These are phyloP conservation scores for Anastatica hierochuntica DNA, from an alignment of 345 rosid genomes.

Conservation along the genomic window DNA sequence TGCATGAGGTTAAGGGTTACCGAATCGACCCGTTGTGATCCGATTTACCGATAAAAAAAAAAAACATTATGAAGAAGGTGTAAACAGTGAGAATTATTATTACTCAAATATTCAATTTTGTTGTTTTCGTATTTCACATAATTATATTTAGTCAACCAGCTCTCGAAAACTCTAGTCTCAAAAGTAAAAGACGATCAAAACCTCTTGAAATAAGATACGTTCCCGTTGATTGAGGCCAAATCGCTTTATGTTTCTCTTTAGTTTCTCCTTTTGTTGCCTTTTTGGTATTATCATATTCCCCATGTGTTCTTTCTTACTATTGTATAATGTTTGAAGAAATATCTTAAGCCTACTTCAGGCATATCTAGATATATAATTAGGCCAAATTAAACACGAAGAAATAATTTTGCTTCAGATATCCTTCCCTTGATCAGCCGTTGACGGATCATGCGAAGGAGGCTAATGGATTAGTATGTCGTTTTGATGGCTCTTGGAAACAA, in stretches of 20 bases:
- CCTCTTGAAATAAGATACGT: constrained; percentile 22
- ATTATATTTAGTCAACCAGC: background rate
- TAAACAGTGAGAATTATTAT: constrained; percentile 6
- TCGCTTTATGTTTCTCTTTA: constrained; percentile 20
- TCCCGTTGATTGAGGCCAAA: constrained; percentile 29
- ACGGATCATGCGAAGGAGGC: too few species aligned
- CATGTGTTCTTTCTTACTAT: background rate
- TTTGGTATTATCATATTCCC: constrained; percentile 18
- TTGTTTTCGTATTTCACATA: background rate
- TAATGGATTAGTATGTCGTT: too few species aligned
- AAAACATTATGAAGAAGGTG: constrained; percentile 1
- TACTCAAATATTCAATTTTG: too few species aligned
- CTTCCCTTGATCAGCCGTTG: too few species aligned
- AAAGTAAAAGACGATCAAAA: constrained; percentile 17
- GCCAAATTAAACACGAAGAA: background rate
- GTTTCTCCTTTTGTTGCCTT: constrained; percentile 11
- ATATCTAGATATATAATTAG: constrained; percentile 4
- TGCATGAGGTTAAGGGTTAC: too few species aligned
- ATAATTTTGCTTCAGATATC: too few species aligned
- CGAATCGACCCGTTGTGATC: too few species aligned
- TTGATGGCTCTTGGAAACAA: too few species aligned
- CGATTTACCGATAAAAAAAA: too few species aligned
- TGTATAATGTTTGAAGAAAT: constrained; percentile 1
- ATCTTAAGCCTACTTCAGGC: background rate
- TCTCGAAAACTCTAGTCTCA: constrained; percentile 5